A percentile compares a stretch with the other conserved stretches of the same genome.
phyloP scores from a whole-genome alignment of 345 rosid species.

The Pistacia integerrima region DNA sequence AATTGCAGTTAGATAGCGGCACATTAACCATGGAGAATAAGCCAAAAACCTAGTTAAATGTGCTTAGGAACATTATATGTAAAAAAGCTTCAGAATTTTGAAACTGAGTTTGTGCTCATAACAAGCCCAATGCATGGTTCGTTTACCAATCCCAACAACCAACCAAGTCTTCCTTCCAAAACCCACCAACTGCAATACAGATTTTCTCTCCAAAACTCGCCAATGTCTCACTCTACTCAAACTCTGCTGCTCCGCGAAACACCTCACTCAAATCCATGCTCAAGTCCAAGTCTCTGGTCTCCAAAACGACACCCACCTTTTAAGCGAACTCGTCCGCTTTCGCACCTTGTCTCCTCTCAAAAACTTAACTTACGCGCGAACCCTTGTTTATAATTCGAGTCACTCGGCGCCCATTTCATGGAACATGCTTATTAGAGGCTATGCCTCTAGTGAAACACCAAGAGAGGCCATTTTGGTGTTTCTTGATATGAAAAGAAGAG shows the following conservation, averaged over 20 bases:
- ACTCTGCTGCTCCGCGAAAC: constrained; percentile 54
- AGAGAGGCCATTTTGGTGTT: constrained; percentile 53
- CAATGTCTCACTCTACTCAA: constrained; percentile 51
- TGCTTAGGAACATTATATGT: too few relatives aligned
- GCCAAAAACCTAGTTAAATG: too few relatives aligned
- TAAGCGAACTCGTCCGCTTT: constrained; percentile 52
- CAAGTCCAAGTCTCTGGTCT: constrained; percentile 60
- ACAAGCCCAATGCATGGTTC: constrained; percentile 13
- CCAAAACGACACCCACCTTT: constrained; percentile 44
- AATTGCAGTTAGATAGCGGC: too few relatives aligned
- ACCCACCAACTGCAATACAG: constrained; percentile 23
- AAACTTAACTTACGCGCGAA: constrained; percentile 47
- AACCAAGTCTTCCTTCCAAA: constrained; percentile 18
- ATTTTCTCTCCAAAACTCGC: constrained; percentile 44
- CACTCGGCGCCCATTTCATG: constrained; percentile 52
- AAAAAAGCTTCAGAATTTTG: not conserved
- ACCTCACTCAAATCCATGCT: constrained; percentile 60
- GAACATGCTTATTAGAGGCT: constrained; percentile 69
- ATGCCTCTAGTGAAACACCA: constrained; percentile 55
- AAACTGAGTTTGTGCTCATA: not conserved
- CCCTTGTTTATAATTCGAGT: constrained; percentile 41
- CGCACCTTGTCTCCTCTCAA: constrained; percentile 51
- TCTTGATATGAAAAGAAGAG: constrained; percentile 59
- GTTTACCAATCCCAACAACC: constrained; percentile 28
- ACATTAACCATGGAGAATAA: too few relatives aligned